phyloP scores from a whole-genome alignment of 768 basidiomycete species.

The Suillus fuscotomentosus region DNA sequence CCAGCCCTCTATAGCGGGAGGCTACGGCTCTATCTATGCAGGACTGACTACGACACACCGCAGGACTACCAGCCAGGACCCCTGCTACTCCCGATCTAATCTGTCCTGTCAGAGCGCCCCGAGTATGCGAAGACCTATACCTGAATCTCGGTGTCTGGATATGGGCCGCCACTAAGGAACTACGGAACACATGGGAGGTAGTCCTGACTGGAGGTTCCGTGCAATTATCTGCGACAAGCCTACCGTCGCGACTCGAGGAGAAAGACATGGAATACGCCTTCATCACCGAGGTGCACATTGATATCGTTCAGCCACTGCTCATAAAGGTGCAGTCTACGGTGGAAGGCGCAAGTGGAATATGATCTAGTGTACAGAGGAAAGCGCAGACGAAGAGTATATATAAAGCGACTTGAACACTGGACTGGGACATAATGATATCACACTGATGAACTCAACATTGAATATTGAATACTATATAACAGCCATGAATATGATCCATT shows the following conservation, averaged over 20 bases:
- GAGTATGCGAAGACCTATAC: not conserved
- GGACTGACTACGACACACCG: too few relatives aligned
- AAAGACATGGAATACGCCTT: too few relatives aligned
- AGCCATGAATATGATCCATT: conserved; percentile 23
- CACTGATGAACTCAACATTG: conserved; percentile 29
- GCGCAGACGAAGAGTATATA: conserved; percentile 13
- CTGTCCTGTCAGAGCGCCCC: too few relatives aligned
- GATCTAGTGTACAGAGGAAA: conserved; percentile 6
- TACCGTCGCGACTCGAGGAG: too few relatives aligned
- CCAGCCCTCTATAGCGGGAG: too few relatives aligned
- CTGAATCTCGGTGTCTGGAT: not conserved
- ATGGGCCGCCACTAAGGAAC: not conserved
- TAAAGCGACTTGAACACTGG: conserved; percentile 24
- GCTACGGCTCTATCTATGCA: too few relatives aligned
- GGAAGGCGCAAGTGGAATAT: conserved; percentile 32
- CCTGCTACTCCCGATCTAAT: too few relatives aligned
- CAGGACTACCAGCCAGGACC: too few relatives aligned
- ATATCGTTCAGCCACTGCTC: too few relatives aligned
- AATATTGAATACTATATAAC: conserved; percentile 12
- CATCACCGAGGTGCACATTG: too few relatives aligned
- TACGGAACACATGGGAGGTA: not conserved
- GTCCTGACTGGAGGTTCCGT: not conserved
- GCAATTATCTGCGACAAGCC: not conserved
- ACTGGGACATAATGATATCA: conserved; percentile 43
- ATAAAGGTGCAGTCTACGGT: not conserved